A percentile compares a stretch with the other conserved stretches of the same genome.
These are phyloP conservation scores for Tulasnella sp. DNA, from an alignment of 768 basidiomycete species.

Conservation along the genomic window DNA sequence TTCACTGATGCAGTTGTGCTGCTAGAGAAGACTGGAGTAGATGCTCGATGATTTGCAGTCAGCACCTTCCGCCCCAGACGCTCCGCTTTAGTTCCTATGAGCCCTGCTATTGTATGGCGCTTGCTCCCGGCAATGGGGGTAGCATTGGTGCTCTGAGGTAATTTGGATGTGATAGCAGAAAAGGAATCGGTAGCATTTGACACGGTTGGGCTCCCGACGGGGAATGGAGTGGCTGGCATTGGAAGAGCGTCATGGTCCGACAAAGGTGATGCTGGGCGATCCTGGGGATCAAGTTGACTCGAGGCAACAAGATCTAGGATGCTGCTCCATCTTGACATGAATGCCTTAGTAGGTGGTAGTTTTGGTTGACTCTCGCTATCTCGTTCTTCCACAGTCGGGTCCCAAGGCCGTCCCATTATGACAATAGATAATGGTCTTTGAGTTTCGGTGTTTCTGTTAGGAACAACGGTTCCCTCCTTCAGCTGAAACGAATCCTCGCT, in stretches of 20 bases:
- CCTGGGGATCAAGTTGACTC: conserved; percentile 20
- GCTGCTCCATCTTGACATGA: conserved; percentile 84
- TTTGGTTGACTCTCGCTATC: conserved; percentile 3
- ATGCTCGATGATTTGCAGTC: not conserved
- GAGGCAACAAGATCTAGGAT: conserved; percentile 57
- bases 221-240: conserved; percentile 72
- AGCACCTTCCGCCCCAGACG: conserved; percentile 1
- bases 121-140: conserved; percentile 41
- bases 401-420: conserved; percentile 59
- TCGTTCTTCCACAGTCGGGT: conserved; percentile 10
- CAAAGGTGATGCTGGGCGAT: conserved; percentile 20
- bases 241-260: conserved; percentile 41
- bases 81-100: conserved; percentile 14
- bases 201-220: conserved; percentile 21
- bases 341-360: conserved; percentile 46
- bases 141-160: not conserved
- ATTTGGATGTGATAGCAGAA: not conserved
- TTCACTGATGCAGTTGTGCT: not conserved
- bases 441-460: conserved; percentile 31
- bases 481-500: conserved; percentile 24
- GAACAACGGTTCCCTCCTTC: not conserved
- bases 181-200: not conserved
- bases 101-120: conserved; percentile 38
- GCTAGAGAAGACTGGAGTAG: not conserved
- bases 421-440: conserved; percentile 70